A percentile compares a stretch with the other conserved stretches of the same genome.
Conservation (phyloP, 768 basidiomycete genomes). For the Boletus vermiculosoides region DNA sequence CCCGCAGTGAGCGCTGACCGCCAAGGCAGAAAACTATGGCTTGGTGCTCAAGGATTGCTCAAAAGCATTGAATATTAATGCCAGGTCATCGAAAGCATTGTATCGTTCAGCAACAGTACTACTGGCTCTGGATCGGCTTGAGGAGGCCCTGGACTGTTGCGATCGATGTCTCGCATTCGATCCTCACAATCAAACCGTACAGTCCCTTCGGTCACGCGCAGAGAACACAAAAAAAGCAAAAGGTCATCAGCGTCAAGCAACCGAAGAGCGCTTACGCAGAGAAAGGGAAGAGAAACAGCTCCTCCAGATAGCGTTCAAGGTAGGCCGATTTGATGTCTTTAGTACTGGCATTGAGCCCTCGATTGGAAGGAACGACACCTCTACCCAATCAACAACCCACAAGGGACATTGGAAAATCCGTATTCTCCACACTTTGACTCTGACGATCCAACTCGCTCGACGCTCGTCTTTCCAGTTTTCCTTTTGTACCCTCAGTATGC, state of each 20-base stretch:
- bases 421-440: constrained; percentile 65
- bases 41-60: constrained; percentile 85
- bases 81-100: constrained; percentile 73
- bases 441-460: constrained; percentile 55
- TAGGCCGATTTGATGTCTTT: constrained; percentile 35
- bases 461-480: constrained; percentile 82
- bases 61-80: constrained; percentile 60
- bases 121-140: constrained; percentile 64
- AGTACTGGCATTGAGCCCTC: constrained; percentile 1
- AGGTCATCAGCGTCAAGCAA: constrained; percentile 51
- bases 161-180: constrained; percentile 63
- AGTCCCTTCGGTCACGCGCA: constrained; percentile 47
- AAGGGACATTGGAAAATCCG: constrained; percentile 50
- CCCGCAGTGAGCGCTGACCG: not conserved
- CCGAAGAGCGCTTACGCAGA: constrained; percentile 45
- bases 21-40: constrained; percentile 76
- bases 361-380: constrained; percentile 68
- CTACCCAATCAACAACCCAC: constrained; percentile 51
- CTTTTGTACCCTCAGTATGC: constrained; percentile 91
- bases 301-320: constrained; percentile 63
- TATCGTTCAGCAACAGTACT: constrained; percentile 84
- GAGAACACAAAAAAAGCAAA: constrained; percentile 46
- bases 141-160: constrained; percentile 86
- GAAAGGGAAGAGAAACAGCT: constrained; percentile 52
- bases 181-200: constrained; percentile 53